Base-by-base conservation (phyloP, 371 early-diverging fungal species). In the Syncephalastrum contaminatum region DNA sequence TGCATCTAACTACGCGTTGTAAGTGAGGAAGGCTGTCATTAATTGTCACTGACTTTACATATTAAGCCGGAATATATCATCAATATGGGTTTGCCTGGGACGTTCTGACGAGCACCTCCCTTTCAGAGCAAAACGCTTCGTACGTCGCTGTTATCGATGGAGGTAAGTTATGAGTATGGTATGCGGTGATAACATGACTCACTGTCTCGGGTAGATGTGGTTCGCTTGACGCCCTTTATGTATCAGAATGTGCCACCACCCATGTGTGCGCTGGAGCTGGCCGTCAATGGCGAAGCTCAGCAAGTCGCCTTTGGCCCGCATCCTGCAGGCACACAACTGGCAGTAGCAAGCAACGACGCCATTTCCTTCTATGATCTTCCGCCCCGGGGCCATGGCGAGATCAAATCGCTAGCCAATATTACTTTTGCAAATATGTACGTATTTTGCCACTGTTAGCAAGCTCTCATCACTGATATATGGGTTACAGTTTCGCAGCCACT, bases 211-310 rank as follows among this genome's bases (percentile, higher is more conserved):
- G 15, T 54, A 80, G 70, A 65, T 10, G 55, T 66, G 12, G 46
- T 90, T 7, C 73, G 88, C 22, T 64, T 94, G 53, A 98, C 98
- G 8, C 97, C 97, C 8, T 95, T 97, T 63, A 67, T 73, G 43
- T 71, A 83, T 58, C 80, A 84, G 58, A 97, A 96, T 63, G 90
- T 96, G 13, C 98, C 98, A 48, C 98, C 98, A 18, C 98, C 98
- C 4, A 97, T 96, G 97, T 68, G 71, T 50, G 75, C 79, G 14
- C 71, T 81, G 42, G 73, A 74, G 0, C 20, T 85, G 5, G 25
- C 64, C 3, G 49, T 78, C 4, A 63, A 76, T 2, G 58, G 63
- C 12, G 77, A 88, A 4, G 75, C 81, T 7, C 74, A 81, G 16
- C 73, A 83, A 53, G 84, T 89, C 18, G 65, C 87, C 4, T 91